phyloP scores from a whole-genome alignment of 805 yeast species.

The Yamadazyma sp. region DNA sequence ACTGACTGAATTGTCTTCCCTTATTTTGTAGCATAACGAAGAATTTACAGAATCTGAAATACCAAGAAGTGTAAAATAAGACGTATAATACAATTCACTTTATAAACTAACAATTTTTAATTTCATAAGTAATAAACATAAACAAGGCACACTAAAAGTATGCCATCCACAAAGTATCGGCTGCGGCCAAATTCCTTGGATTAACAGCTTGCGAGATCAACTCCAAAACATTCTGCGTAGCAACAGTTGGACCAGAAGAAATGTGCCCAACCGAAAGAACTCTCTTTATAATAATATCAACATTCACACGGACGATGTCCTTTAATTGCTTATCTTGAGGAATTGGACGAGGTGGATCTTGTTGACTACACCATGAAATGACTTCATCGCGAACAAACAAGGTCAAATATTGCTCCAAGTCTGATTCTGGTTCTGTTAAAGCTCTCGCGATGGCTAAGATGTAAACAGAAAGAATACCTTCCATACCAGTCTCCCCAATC shows the following conservation, averaged over 20 bases:
- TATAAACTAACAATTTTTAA: no score
- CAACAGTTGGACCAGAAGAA: constrained; percentile 65
- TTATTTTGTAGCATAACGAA: no score
- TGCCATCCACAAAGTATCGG: constrained; percentile 95
- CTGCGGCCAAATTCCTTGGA: constrained; percentile 87
- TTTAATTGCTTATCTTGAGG: constrained; percentile 82
- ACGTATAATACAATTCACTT: no score
- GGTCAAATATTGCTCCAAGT: constrained; percentile 87
- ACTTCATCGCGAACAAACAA: constrained; percentile 95
- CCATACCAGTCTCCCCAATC: constrained; percentile 91
- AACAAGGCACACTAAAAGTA: constrained; percentile 70
- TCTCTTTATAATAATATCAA: constrained; percentile 77
- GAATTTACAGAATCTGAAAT: no score
- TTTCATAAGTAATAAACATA: no score
- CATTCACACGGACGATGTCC: constrained; percentile 85
- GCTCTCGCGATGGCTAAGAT: constrained; percentile 85
- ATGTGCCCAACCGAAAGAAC: constrained; percentile 67
- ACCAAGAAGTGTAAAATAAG: no score
- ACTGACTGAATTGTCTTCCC: no score
- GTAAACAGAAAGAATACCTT: constrained; percentile 85
- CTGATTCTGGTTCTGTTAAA: constrained; percentile 87
- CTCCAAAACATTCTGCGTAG: constrained; percentile 88
- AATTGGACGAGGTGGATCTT: constrained; percentile 67
- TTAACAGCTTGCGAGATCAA: constrained; percentile 92
- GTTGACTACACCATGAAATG: constrained; percentile 88